A percentile compares a stretch with the other conserved stretches of the same genome.
Conservation (phyloP, 2,329 filamentous ascomycete species). For the Colletotrichum sp. region DNA sequence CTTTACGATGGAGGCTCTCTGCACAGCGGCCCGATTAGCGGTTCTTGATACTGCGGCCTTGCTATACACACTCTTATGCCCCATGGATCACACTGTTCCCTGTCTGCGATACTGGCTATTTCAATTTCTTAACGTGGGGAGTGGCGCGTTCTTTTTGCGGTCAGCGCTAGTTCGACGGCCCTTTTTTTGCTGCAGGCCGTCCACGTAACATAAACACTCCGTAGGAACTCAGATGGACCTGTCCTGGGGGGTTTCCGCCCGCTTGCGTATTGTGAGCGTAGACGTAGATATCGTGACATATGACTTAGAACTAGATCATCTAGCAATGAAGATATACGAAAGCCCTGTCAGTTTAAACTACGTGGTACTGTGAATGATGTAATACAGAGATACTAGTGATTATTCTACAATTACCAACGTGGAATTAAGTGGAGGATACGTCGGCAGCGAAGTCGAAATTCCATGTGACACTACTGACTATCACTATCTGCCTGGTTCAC, state of each 20-base stretch:
- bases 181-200: not conserved
- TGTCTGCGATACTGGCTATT: not conserved
- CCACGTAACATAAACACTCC: slow-evolving; percentile 3
- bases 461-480: no score
- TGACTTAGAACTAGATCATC: slow-evolving; percentile 8
- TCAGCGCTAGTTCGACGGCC: not conserved
- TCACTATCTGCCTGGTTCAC: no score
- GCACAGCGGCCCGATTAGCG: slow-evolving; percentile 5
- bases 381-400: no score
- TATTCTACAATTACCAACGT: no score
- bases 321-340: slow-evolving; percentile 15
- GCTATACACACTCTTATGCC: slow-evolving; percentile 17
- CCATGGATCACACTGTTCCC: not conserved
- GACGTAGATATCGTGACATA: slow-evolving; percentile 12
- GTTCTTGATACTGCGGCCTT: slow-evolving; percentile 9
- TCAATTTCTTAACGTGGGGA: not conserved
- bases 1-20: slow-evolving; percentile 9
- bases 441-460: no score
- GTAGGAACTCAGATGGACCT: not conserved
- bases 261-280: slow-evolving; percentile 3
- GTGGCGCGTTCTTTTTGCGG: not conserved
- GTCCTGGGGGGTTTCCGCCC: not conserved
- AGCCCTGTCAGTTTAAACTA: not conserved
- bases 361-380: not conserved
- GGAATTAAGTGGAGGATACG: no score